These are phyloP conservation scores for Brachypodium distachyon DNA, from an alignment of 202 grass and related monocot species.

Conservation along the genomic window DNA sequence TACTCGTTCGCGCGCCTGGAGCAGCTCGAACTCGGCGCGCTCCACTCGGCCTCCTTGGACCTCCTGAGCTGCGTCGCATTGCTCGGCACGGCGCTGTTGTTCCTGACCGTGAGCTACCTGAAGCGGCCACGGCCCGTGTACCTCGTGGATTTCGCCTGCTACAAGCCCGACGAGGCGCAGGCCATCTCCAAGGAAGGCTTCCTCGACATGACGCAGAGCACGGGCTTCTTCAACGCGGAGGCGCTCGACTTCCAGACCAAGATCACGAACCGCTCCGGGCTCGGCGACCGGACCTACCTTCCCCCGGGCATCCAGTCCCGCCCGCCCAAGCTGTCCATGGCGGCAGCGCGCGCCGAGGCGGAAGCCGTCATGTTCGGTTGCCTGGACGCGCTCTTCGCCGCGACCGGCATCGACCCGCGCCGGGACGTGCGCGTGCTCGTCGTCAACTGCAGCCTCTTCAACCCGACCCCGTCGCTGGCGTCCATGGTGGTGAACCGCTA, in stretches of 20 bases:
- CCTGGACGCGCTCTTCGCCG: constrained; percentile 49
- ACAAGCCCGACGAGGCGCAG: constrained; percentile 45
- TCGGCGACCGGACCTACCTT: constrained; percentile 62
- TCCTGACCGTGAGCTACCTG: constrained; percentile 28
- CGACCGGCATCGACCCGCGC: constrained; percentile 53
- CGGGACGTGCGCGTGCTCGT: constrained; percentile 60
- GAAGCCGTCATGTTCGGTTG: constrained; percentile 70
- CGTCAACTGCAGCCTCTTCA: constrained; percentile 99
- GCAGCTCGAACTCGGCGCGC: constrained; percentile 7
- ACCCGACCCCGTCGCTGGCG: constrained; percentile 75
- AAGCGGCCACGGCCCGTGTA: constrained; percentile 57
- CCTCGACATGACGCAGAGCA: constrained; percentile 58
- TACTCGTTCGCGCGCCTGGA: constrained; percentile 20
- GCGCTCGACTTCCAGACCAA: constrained; percentile 78
- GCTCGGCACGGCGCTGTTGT: constrained; percentile 6
- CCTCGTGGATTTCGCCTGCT: constrained; percentile 74
- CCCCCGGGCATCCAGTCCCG: constrained; percentile 50
- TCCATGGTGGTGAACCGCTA: constrained; percentile 68
- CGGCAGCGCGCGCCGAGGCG: constrained; percentile 53
- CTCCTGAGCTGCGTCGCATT: constrained; percentile 14
- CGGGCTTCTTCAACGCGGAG: constrained; percentile 43
- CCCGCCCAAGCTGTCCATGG: constrained; percentile 53
- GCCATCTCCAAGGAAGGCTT: constrained; percentile 62
- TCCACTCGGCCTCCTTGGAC: constrained; percentile 38
- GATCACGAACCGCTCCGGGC: constrained; percentile 55